A percentile compares a stretch with the other conserved stretches of the same genome.
Conservation (phyloP, 2,329 filamentous ascomycete species). For the Didymella exigua region DNA sequence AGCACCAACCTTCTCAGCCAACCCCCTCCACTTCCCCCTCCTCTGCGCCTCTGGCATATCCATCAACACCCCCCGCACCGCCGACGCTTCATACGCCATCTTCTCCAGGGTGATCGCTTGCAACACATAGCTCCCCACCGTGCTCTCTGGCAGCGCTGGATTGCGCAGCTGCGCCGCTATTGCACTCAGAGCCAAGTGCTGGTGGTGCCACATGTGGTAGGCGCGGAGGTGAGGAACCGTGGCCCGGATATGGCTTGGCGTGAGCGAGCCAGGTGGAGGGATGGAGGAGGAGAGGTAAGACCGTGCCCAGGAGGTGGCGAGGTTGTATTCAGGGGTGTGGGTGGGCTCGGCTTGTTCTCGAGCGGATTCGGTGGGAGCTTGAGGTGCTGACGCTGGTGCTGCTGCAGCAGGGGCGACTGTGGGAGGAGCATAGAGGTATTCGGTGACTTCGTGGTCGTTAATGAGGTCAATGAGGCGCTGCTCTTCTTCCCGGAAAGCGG, state of each 20-base stretch:
- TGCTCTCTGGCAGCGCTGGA: slow-evolving; percentile 37
- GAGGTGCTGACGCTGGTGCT: background rate
- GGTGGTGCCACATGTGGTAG: slow-evolving; percentile 44
- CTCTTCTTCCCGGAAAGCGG: background rate
- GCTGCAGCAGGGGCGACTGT: background rate
- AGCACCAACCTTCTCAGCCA: slow-evolving; percentile 32
- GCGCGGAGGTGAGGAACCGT: slow-evolving; percentile 41
- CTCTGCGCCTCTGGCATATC: slow-evolving; percentile 30
- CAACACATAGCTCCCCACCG: slow-evolving; percentile 39
- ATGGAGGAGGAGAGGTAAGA: slow-evolving; percentile 37
- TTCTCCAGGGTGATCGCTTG: slow-evolving; percentile 38
- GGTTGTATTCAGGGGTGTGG: slow-evolving; percentile 27
- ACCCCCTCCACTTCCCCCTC: slow-evolving; percentile 31
- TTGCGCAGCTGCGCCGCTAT: slow-evolving; percentile 36
- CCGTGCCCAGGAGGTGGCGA: slow-evolving; percentile 40
- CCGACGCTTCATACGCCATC: slow-evolving; percentile 32
- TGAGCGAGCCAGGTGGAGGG: slow-evolving; percentile 25
- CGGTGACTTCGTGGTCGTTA: background rate
- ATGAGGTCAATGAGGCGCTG: background rate
- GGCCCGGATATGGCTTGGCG: slow-evolving; percentile 35
- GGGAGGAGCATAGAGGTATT: background rate
- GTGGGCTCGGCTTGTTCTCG: background rate
- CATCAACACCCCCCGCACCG: slow-evolving; percentile 29
- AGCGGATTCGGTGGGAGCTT: background rate
- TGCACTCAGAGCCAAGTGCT: slow-evolving; percentile 28